Evolutionary conservation across 768 basidiomycete genomes (phyloP).

Genomic region (Ephemerocybe angulata): DNA sequence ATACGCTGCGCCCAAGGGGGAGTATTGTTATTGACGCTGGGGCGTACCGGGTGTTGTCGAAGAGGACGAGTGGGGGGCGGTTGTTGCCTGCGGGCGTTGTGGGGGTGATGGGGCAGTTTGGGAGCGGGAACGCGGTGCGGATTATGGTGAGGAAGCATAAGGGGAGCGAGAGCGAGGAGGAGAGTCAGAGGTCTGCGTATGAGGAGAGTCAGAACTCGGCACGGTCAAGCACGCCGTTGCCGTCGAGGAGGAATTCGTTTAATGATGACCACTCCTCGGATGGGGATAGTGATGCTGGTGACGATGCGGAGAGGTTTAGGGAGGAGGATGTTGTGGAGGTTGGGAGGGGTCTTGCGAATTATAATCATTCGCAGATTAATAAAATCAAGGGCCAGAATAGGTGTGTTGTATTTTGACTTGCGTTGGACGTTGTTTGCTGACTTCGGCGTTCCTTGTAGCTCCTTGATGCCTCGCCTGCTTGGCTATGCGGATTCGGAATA

Average conservation of each 20-base stretch:
- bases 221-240: background rate
- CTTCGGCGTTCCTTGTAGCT: constrained; percentile 42
- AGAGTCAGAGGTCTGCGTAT: background rate
- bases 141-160: constrained; percentile 51
- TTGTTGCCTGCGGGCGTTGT: constrained; percentile 90
- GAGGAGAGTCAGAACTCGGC: background rate
- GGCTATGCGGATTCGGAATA: constrained; percentile 97
- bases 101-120: constrained; percentile 84
- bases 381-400: constrained; percentile 89
- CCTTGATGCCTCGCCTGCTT: constrained; percentile 71
- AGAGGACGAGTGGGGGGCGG: constrained; percentile 84
- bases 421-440: constrained; percentile 5
- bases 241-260: constrained; percentile 44
- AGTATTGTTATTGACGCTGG: constrained; percentile 86
- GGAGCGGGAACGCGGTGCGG: constrained; percentile 90
- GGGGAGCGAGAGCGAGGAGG: background rate
- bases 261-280: constrained; percentile 4
- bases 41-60: constrained; percentile 81
- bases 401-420: constrained; percentile 39
- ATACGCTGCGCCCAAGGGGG: constrained; percentile 88
- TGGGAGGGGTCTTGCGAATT: constrained; percentile 92
- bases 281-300: constrained; percentile 4
- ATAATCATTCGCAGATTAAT: constrained; percentile 89
- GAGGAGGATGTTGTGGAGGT: constrained; percentile 79
- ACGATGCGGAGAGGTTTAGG: constrained; percentile 25